Conservation (phyloP, 306 rosid species). For the Vachellia pachyceras region DNA sequence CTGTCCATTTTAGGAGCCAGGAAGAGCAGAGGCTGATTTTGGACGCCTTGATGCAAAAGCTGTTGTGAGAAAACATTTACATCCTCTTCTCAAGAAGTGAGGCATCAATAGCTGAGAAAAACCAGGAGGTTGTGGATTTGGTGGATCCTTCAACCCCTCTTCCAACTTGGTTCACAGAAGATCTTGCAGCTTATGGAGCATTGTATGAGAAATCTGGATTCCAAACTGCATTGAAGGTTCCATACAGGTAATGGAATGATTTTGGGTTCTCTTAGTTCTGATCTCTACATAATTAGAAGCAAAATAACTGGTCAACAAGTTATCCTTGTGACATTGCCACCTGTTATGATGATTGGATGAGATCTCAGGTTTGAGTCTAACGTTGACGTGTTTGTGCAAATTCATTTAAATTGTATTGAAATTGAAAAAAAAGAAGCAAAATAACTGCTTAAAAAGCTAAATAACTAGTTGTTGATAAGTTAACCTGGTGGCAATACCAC, state of each 20-base stretch:
- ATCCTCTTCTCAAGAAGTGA: slow-evolving; percentile 80
- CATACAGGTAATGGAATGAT: slow-evolving; percentile 1
- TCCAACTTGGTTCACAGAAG: slow-evolving; percentile 81
- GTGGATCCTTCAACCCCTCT: slow-evolving; percentile 75
- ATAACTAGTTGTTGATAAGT: too few relatives aligned
- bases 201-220: slow-evolving; percentile 84
- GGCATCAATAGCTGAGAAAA: slow-evolving; percentile 70
- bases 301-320: neutral
- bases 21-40: slow-evolving; percentile 88
- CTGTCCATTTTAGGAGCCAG: slow-evolving; percentile 59
- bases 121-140: slow-evolving; percentile 87
- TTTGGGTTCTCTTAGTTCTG: neutral
- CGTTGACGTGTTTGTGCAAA: too few relatives aligned
- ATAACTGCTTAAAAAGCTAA: too few relatives aligned
- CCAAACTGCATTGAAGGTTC: slow-evolving; percentile 47
- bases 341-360: too few relatives aligned
- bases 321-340: too few relatives aligned
- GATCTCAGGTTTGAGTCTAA: too few relatives aligned
- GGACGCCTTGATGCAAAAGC: slow-evolving; percentile 71
- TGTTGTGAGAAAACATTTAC: slow-evolving; percentile 71
- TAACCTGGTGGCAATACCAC: too few relatives aligned
- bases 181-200: slow-evolving; percentile 66
- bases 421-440: too few relatives aligned
- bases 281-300: neutral
- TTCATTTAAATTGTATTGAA: too few relatives aligned